These are phyloP conservation scores for Floccularia luteovirens DNA, from an alignment of 768 basidiomycete species.

Conservation along the genomic window DNA sequence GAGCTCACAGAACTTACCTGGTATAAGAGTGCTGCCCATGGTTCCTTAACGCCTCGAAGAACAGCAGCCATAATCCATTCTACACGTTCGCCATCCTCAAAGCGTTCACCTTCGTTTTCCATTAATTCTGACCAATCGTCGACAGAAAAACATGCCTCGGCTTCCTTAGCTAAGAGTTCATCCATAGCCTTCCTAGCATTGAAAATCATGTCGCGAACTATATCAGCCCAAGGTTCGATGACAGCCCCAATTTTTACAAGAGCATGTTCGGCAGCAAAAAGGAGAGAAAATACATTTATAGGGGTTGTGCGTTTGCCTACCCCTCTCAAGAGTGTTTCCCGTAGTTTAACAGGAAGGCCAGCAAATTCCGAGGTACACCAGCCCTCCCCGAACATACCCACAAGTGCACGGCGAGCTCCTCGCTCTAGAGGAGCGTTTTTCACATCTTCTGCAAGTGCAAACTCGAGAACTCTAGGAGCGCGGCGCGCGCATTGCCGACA, in stretches of 20 bases:
- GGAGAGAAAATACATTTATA: slow-evolving; percentile 55
- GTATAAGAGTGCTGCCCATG: slow-evolving; percentile 63
- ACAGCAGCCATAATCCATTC: slow-evolving; percentile 68
- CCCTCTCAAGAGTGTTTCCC: slow-evolving; percentile 66
- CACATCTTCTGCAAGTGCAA: slow-evolving; percentile 71
- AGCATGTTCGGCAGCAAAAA: slow-evolving; percentile 62
- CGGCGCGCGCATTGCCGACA: slow-evolving; percentile 81
- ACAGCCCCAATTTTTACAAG: slow-evolving; percentile 42
- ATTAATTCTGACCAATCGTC: slow-evolving; percentile 71
- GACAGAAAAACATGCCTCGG: slow-evolving; percentile 59
- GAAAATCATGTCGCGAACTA: slow-evolving; percentile 59
- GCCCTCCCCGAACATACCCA: slow-evolving; percentile 80
- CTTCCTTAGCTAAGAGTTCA: slow-evolving; percentile 48
- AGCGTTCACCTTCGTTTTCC: slow-evolving; percentile 63
- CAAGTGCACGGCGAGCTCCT: slow-evolving; percentile 67
- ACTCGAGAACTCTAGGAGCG: slow-evolving; percentile 77
- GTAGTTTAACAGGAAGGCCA: slow-evolving; percentile 51
- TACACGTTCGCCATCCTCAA: slow-evolving; percentile 74
- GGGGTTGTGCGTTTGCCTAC: slow-evolving; percentile 64
- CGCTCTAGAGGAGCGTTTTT: slow-evolving; percentile 63
- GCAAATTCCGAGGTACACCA: slow-evolving; percentile 87
- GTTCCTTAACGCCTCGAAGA: slow-evolving; percentile 53
- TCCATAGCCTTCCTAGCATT: slow-evolving; percentile 55
- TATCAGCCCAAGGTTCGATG: slow-evolving; percentile 69
- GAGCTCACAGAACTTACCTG: slow-evolving; percentile 39